Conservation (phyloP, 2,329 filamentous ascomycete species). For the Talaromyces pinophilus region DNA sequence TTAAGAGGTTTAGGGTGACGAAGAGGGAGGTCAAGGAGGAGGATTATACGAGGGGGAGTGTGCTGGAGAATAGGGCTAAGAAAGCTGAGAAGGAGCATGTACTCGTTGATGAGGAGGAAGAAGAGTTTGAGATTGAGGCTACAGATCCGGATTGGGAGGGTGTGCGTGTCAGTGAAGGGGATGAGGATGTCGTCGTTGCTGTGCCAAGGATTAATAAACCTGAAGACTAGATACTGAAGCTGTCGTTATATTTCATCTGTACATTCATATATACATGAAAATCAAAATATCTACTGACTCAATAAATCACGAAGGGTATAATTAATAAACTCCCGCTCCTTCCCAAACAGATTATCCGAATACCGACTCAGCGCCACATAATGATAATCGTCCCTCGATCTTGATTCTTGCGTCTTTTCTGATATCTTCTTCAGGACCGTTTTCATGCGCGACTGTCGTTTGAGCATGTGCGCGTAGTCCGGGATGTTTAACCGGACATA, state of each 20-base stretch:
- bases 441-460: conserved; percentile 6
- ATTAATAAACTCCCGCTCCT: conserved; percentile 6
- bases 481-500: not conserved
- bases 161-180: not conserved
- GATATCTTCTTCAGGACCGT: not conserved
- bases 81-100: not conserved
- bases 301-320: conserved; percentile 12
- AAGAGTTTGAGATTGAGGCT: not conserved
- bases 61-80: not conserved
- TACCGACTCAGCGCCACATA: conserved; percentile 1
- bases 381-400: conserved; percentile 6
- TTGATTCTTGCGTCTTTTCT: not conserved
- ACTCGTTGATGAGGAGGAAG: not conserved
- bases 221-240: not conserved
- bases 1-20: not conserved
- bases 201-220: not conserved
- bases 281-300: not conserved
- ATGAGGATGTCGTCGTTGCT: not conserved
- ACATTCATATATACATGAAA: not conserved
- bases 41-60: not conserved
- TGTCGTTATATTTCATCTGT: not conserved
- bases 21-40: not conserved
- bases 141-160: conserved; percentile 2
- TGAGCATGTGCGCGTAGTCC: conserved; percentile 4
- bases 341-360: conserved; percentile 9